These are phyloP conservation scores for Parastagonospora nodorum DNA, from an alignment of 2,329 filamentous ascomycete species.

Conservation along the genomic window DNA sequence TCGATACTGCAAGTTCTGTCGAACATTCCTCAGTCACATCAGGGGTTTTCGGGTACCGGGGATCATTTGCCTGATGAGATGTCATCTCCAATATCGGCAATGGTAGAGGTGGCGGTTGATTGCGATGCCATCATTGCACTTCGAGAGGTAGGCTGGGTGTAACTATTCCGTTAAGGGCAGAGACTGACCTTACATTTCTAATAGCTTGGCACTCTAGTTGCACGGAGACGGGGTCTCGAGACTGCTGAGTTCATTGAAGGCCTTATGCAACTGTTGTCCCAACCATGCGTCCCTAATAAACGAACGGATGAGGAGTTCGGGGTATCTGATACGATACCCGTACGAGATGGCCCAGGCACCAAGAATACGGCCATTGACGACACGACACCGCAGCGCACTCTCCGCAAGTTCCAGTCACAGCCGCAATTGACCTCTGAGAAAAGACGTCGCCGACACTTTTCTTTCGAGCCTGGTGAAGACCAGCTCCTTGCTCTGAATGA, in stretches of 20 bases:
- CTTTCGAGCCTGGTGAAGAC: conserved; percentile 52
- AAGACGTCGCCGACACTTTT: conserved; percentile 45
- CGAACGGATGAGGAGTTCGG: background rate
- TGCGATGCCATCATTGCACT: conserved; percentile 41
- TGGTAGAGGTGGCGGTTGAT: conserved; percentile 22
- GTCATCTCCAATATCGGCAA: background rate
- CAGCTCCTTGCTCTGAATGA: conserved; percentile 24
- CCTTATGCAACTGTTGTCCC: conserved; percentile 41
- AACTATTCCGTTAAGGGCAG: background rate
- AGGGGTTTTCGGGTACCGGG: conserved; percentile 41
- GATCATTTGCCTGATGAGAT: conserved; percentile 40
- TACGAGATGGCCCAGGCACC: background rate
- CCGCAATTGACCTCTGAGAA: conserved; percentile 22
- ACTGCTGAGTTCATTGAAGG: conserved; percentile 36
- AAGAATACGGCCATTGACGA: background rate
- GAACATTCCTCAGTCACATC: conserved; percentile 25
- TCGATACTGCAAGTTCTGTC: conserved; percentile 4
- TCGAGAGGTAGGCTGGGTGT: conserved; percentile 26
- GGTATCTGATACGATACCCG: background rate
- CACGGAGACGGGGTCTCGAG: conserved; percentile 31
- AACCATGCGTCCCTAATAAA: background rate
- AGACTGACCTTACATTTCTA: background rate
- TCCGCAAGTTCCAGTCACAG: conserved; percentile 22
- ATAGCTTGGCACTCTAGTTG: conserved; percentile 2
- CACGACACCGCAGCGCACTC: conserved; percentile 2